Conservation (phyloP, 805 yeast species). For the Lachancea fermentati region DNA sequence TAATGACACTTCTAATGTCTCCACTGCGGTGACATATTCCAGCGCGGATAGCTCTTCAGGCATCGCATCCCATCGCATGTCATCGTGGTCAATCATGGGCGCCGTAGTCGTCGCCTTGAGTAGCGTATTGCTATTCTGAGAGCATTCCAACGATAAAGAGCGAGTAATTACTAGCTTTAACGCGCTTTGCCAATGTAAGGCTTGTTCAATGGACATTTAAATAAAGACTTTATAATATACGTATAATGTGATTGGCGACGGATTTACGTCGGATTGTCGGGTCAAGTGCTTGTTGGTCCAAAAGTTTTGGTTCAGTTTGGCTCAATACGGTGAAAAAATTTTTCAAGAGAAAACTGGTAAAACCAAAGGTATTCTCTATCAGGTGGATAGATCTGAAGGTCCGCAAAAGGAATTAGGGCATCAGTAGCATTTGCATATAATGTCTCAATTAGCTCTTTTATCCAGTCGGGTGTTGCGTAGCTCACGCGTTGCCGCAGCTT, state of each 20-base stretch:
- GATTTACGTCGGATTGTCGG: neutral
- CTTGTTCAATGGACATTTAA: too few species aligned
- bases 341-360: neutral
- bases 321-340: neutral
- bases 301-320: neutral
- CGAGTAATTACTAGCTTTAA: too few species aligned
- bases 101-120: constrained; percentile 6
- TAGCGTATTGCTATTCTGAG: constrained; percentile 3
- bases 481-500: constrained; percentile 1
- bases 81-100: constrained; percentile 8
- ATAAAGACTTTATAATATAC: too few species aligned
- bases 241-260: neutral
- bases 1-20: neutral
- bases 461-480: constrained; percentile 5
- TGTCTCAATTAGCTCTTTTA: constrained; percentile 4
- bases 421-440: neutral
- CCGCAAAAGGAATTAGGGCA: neutral
- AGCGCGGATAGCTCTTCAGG: constrained; percentile 6
- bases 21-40: neutral
- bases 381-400: neutral
- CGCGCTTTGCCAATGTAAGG: too few species aligned
- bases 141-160: neutral
- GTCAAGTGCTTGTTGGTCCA: too few species aligned
- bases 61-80: neutral
- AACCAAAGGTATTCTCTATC: neutral